phyloP scores from a whole-genome alignment of 768 basidiomycete genomes.

The Kwoniella botswanensis region DNA sequence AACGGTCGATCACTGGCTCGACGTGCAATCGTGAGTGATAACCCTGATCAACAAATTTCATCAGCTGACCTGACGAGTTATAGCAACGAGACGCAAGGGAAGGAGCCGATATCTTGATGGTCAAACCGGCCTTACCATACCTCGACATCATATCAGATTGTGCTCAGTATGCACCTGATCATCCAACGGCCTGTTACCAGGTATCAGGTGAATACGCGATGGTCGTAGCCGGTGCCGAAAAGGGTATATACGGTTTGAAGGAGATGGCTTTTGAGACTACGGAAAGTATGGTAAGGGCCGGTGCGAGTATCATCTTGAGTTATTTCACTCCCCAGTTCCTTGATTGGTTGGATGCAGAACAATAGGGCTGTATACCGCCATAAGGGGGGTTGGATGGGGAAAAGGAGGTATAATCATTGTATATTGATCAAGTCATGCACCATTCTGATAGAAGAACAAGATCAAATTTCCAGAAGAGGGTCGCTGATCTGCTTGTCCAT shows the following conservation, averaged over 20 bases:
- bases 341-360: conserved; percentile 62
- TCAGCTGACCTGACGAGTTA: background rate
- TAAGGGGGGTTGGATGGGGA: background rate
- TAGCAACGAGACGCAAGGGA: conserved; percentile 86
- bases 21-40: conserved; percentile 77
- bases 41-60: background rate
- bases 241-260: conserved; percentile 89
- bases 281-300: conserved; percentile 90
- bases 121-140: conserved; percentile 94
- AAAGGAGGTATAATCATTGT: background rate
- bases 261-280: conserved; percentile 93
- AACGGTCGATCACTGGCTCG: conserved; percentile 84
- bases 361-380: background rate
- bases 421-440: background rate
- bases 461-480: background rate
- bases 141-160: conserved; percentile 95
- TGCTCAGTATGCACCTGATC: conserved; percentile 75
- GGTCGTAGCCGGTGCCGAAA: conserved; percentile 89
- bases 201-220: conserved; percentile 98
- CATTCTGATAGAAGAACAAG: background rate
- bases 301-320: conserved; percentile 83
- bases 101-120: conserved; percentile 99
- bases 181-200: conserved; percentile 90
- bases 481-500: background rate
- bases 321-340: conserved; percentile 98